Evolutionary conservation across 2,329 filamentous ascomycete species (phyloP), one percentile per base, ranked within the genome.

Genomic region (Ophiostoma novo-ulmi): DNA sequence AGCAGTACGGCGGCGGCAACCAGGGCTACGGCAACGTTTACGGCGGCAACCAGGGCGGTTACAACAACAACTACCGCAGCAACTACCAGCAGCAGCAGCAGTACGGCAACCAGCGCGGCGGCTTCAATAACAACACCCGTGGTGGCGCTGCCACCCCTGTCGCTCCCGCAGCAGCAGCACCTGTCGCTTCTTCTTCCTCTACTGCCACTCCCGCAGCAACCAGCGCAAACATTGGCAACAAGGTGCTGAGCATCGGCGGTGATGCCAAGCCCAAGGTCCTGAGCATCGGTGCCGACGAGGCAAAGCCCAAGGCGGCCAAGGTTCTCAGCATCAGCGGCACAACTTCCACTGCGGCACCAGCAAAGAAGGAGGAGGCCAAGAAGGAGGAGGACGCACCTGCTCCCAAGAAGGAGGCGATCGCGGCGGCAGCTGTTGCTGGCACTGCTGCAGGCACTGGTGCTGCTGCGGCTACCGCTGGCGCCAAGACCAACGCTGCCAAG

Each of bases 401-500:
- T 48, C 44, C 22, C 5, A 73, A 65, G 39, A 72, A 70, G 68
- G 71, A 69, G 52, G 67, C 17, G 22, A 39, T 69, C 8, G 68
- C 69, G 5, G 69, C 70, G 3, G 70, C 68, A 2, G 70, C 72
- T 6, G 71, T 71, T 20, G 70, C 72, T 11, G 71, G 72, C 31
- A 77, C 80, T 3, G 78, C 79, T 63, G 81, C 82, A 58, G 68
- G 66, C 41, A 58, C 67, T 7, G 71, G 73, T n/a, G 72, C 67
- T 0, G 79, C 81, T 69, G 77, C 78, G 26, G 78, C 82, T 68
- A 83, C 83, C 64, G 90, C 90, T 38, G 91, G 92, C 39, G 85
- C 93, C 73, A 97, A 97, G 82, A 89, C 91, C n/a, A 84, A 90
- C 1, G 94, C 94, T 5, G 84, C 88, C 68, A 97, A 97, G 81